Base-by-base conservation (phyloP, 805 yeast species). In the Kuraishia capsulata region DNA sequence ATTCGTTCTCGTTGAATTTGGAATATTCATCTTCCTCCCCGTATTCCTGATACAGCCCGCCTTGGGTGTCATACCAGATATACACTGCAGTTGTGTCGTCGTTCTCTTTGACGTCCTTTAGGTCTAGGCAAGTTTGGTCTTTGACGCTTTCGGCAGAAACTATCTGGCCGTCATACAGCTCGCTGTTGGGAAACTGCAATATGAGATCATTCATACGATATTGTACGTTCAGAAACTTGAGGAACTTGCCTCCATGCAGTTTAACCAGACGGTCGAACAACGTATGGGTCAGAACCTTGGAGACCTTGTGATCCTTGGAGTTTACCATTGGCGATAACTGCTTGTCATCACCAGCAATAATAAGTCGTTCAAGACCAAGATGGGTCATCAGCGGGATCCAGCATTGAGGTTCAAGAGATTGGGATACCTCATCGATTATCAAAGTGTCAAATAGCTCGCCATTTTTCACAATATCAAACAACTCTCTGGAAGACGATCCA, bases 361-460 rank as follows among this genome's bases (percentile, higher is more conserved):
- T 73, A 19, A 90, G 56, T 39, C 78, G 69, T 26, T 68, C 66
- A 31, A 75, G 56, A 18, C 76, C 69, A 11, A 69, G 59, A 49
- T 84, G 90, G 29, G 73, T 71, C 3, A 87, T 66, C 5, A 92
- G 43, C 1, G 98, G 97, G 19, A 90, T 88, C 97, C 97, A 89
- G 51, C 97, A 88, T 47, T 90, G 95, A 1, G 97, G 95, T 51
- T 90, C 96, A 39, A 90, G 60, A 9, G 96, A 72, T 56, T 90
- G 98, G 0, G 97, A 87, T 0, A 90, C 96, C 57, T 90, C 98
- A 59, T 90, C 98, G 26, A 90, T 89, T 10, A 92, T 83, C 24
- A 90, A 65, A 0, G 95, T 77, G 45, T 85, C 86, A 51, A 90
- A 86, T 10, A 78, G 52, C n/a, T 39, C 39, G 6, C 51, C 55